A percentile compares a stretch with the other conserved stretches of the same genome.
Conservation (phyloP, 176 grass and related monocot species). For the Oryza nivara region DNA sequence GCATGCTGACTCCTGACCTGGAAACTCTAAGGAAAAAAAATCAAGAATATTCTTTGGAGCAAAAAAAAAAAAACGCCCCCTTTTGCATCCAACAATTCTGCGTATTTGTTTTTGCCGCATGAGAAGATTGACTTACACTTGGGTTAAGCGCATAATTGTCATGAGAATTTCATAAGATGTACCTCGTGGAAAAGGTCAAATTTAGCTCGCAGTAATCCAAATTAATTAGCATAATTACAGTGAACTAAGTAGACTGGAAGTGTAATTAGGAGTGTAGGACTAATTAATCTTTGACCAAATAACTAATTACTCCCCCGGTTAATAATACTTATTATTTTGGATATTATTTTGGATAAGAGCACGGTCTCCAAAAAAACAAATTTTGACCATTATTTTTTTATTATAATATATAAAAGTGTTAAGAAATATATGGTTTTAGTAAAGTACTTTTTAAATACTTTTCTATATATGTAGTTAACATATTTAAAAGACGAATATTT, state of each 20-base stretch:
- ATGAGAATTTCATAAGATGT: too few relatives aligned
- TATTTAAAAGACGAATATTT: too few relatives aligned
- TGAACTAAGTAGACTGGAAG: background rate
- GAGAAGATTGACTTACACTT: background rate
- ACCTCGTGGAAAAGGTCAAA: too few relatives aligned
- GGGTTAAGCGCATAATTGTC: too few relatives aligned
- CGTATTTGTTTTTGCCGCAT: background rate
- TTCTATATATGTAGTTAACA: too few relatives aligned
- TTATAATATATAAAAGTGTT: too few relatives aligned
- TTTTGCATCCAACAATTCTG: background rate
- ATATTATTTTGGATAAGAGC: too few relatives aligned
- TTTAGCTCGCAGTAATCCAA: background rate
- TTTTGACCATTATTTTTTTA: too few relatives aligned
- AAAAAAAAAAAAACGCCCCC: background rate
- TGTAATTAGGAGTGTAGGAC: background rate
- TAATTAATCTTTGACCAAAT: background rate
- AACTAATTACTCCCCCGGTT: background rate
- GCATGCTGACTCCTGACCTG: constrained; percentile 24
- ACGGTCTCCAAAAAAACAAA: too few relatives aligned
- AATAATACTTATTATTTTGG: too few relatives aligned
- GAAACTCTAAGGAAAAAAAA: background rate
- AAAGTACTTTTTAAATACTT: too few relatives aligned
- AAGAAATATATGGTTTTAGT: too few relatives aligned
- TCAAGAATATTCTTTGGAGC: background rate
- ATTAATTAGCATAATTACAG: background rate